These are phyloP conservation scores for Xylariomycetidae sp. DNA, from an alignment of 2,329 filamentous ascomycete species.

Conservation along the genomic window DNA sequence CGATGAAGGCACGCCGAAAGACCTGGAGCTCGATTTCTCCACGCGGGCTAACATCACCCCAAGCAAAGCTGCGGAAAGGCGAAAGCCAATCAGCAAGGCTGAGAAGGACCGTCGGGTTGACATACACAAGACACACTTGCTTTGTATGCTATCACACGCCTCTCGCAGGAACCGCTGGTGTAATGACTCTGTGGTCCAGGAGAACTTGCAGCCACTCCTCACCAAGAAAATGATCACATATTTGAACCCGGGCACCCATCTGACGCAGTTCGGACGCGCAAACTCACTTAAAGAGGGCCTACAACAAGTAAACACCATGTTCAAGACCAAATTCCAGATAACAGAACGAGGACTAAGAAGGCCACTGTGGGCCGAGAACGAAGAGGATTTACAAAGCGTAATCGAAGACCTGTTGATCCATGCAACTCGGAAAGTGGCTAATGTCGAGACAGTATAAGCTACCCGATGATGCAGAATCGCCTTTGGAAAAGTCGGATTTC, in stretches of 20 bases:
- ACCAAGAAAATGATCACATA: conserved; percentile 58
- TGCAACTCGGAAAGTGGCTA: conserved; percentile 8
- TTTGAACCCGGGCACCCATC: conserved; percentile 60
- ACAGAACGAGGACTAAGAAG: conserved; percentile 64
- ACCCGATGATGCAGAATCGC: conserved; percentile 59
- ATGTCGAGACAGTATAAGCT: conserved; percentile 41
- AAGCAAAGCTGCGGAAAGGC: conserved; percentile 32
- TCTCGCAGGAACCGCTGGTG: conserved; percentile 82
- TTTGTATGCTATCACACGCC: conserved; percentile 76
- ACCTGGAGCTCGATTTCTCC: conserved; percentile 48
- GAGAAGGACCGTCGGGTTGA: conserved; percentile 57
- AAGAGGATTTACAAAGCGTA: conserved; percentile 54
- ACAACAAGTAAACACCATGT: conserved; percentile 60
- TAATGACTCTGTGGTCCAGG: conserved; percentile 67
- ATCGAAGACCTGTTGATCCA: conserved; percentile 18
- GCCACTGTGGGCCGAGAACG: conserved; percentile 69
- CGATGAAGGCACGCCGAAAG: conserved; percentile 24
- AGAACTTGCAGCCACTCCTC: conserved; percentile 57
- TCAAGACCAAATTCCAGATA: conserved; percentile 63
- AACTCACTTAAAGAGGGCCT: conserved; percentile 75
- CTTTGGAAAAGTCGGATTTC: conserved; percentile 69
- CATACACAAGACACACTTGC: conserved; percentile 79
- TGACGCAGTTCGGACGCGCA: conserved; percentile 70
- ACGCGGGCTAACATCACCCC: conserved; percentile 32
- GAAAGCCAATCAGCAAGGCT: conserved; percentile 47